Percentiles rank a stretch among this genome's conserved stretches.
These are phyloP conservation scores for Clonostachys chloroleuca DNA, from an alignment of 2,329 filamentous ascomycete species.

Conservation along the genomic window DNA sequence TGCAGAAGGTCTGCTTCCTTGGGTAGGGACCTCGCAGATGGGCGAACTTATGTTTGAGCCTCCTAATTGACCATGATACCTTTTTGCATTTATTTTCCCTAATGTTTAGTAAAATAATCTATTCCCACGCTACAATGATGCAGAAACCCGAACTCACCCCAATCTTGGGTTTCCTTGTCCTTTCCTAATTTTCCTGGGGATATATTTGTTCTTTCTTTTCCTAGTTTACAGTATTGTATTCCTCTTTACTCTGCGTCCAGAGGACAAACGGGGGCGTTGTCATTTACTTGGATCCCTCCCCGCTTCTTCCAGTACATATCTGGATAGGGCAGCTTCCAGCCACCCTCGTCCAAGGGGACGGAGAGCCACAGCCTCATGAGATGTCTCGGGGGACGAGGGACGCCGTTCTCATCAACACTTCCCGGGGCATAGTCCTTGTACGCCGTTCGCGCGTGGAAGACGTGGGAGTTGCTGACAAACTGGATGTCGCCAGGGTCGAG, in stretches of 20 bases:
- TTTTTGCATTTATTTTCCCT: too few relatives aligned
- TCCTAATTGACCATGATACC: too few relatives aligned
- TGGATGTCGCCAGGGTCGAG: constrained; percentile 86
- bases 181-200: neutral
- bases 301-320: constrained; percentile 82
- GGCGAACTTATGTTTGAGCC: neutral
- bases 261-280: constrained; percentile 69
- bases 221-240: neutral
- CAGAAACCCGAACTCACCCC: too few relatives aligned
- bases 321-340: constrained; percentile 79
- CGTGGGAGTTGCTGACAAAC: constrained; percentile 75
- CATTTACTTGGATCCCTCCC: constrained; percentile 83
- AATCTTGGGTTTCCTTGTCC: too few relatives aligned
- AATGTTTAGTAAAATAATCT: too few relatives aligned
- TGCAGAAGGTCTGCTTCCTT: neutral
- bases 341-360: constrained; percentile 76
- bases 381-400: constrained; percentile 49
- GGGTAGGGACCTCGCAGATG: neutral
- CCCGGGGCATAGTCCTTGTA: constrained; percentile 45
- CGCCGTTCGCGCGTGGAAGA: constrained; percentile 76
- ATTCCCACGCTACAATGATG: too few relatives aligned
- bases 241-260: constrained; percentile 67
- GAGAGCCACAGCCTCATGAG: constrained; percentile 82
- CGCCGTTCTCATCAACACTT: neutral
- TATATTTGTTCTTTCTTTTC: neutral